Percentiles rank a stretch among this genome's conserved stretches.
Evolutionary conservation across 129 eudicot genomes (phyloP).

Genomic region (Erigeron canadensis): DNA sequence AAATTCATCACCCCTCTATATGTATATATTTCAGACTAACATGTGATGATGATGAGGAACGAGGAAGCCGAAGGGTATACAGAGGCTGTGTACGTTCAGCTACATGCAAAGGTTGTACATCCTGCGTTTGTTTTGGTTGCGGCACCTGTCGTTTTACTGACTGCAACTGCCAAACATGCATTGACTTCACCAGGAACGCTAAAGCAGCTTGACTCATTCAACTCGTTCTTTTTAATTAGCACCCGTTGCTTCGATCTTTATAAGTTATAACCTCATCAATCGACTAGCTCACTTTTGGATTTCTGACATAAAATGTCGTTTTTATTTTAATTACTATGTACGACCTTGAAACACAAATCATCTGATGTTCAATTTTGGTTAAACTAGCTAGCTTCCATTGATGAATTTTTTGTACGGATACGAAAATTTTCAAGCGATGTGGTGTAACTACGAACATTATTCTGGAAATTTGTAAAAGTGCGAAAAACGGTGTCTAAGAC

Average conservation of each 20-base stretch:
- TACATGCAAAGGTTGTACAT: conserved; percentile 76
- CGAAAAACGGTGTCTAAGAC: too few relatives aligned
- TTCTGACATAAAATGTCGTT: not conserved
- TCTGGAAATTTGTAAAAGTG: too few relatives aligned
- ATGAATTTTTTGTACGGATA: too few relatives aligned
- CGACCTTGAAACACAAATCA: conserved; percentile 20
- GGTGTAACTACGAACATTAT: too few relatives aligned
- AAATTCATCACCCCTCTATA: not conserved
- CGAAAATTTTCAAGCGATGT: too few relatives aligned
- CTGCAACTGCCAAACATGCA: conserved; percentile 73
- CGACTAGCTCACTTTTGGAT: conserved; percentile 15
- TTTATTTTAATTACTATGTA: conserved; percentile 7
- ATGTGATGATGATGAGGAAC: conserved; percentile 77
- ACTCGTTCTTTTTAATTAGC: conserved; percentile 7
- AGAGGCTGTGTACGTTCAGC: conserved; percentile 59
- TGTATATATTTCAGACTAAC: conserved; percentile 51
- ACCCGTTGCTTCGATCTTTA: not conserved
- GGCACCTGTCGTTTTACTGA: conserved; percentile 66
- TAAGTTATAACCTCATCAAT: not conserved
- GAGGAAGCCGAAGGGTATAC: conserved; percentile 71
- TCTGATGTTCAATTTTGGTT: conserved; percentile 17
- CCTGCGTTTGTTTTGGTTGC: conserved; percentile 85
- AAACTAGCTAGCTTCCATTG: not conserved
- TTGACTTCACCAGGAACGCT: conserved; percentile 61
- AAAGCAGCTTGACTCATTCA: conserved; percentile 35